Base-by-base conservation (phyloP, 768 basidiomycete species). In the Amylocystis lapponica region DNA sequence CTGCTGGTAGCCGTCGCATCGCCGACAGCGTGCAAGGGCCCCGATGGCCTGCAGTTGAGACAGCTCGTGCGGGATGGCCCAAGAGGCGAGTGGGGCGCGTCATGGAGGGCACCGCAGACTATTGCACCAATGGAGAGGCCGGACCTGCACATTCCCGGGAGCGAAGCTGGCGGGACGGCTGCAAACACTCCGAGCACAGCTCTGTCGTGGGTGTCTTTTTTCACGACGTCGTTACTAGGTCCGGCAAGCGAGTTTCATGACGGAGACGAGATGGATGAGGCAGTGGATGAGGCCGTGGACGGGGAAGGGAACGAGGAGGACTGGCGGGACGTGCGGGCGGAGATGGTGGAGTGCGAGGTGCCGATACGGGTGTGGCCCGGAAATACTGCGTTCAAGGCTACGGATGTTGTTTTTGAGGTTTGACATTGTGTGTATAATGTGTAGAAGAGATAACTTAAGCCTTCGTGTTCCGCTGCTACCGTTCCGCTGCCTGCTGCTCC, bases 311-410 rank as follows among this genome's bases (percentile, higher is more conserved):
- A 64, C n/a, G 78, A 79, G 46, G 71, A 69, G 5, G 81, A 70
- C 1, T 91, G 86, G 88, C 56, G 55, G 41, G 80, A 82, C 46
- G 74, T 86, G 10, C 69, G 62, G 56, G 72, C 84, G 20, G 93
- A 97, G 73, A 87, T 83, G 46, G 91, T 98, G 14, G 95, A 96
- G 62, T 96, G 93, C 55, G 88, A 93, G 61, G 86, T 98, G 32
- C 89, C 90, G 16, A 78, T 98, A 44, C 78, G 64, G 52, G 85
- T 96, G 1, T 93, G 85, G 76, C 83, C 92, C 10, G 89, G 89
- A 33, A 92, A 90, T 64, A 94, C 89, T 4, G 85, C 82, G 33
- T 92, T 88, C 65, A 83, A 78, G 62, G 78, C 88, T 3, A 69
- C 76, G 57, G 82, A 87, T 49, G 81, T 89, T 7, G 79, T 86